phyloP scores from a whole-genome alignment of 495 filamentous ascomycete species.

The Evernia prunastri region DNA sequence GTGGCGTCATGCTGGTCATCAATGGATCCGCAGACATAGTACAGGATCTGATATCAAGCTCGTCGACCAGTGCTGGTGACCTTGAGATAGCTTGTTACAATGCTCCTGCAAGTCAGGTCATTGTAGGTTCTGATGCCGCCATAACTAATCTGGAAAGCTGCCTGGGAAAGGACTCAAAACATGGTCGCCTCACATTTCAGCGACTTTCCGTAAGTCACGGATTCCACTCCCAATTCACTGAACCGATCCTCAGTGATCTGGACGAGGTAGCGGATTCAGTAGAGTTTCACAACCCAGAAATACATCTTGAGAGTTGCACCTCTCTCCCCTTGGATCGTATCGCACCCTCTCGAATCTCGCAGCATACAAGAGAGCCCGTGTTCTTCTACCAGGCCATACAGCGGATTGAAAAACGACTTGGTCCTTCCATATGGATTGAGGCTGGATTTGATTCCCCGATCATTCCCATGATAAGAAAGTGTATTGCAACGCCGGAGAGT shows the following conservation, averaged over 20 bases:
- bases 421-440: slow-evolving; percentile 34
- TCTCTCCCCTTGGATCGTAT: neutral
- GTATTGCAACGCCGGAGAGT: slow-evolving; percentile 10
- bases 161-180: slow-evolving; percentile 6
- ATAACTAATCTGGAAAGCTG: slow-evolving; percentile 20
- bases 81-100: slow-evolving; percentile 41
- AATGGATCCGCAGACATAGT: neutral
- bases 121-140: slow-evolving; percentile 29
- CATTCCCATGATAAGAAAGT: slow-evolving; percentile 28
- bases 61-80: too few species aligned
- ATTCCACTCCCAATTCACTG: slow-evolving; percentile 40
- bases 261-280: neutral
- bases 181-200: slow-evolving; percentile 23
- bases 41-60: neutral
- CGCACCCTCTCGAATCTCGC: slow-evolving; percentile 18
- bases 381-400: slow-evolving; percentile 32
- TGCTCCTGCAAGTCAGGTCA: slow-evolving; percentile 29
- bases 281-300: neutral
- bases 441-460: slow-evolving; percentile 33
- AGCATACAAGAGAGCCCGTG: slow-evolving; percentile 33
- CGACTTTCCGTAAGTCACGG: slow-evolving; percentile 37
- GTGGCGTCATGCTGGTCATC: slow-evolving; percentile 44
- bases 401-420: slow-evolving; percentile 27
- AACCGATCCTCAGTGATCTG: slow-evolving; percentile 32
- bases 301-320: too few species aligned